Evolutionary conservation across 1,139 yeast species (phyloP), one percentile per base, ranked within the genome.

Genomic region (Pichia sp.): DNA sequence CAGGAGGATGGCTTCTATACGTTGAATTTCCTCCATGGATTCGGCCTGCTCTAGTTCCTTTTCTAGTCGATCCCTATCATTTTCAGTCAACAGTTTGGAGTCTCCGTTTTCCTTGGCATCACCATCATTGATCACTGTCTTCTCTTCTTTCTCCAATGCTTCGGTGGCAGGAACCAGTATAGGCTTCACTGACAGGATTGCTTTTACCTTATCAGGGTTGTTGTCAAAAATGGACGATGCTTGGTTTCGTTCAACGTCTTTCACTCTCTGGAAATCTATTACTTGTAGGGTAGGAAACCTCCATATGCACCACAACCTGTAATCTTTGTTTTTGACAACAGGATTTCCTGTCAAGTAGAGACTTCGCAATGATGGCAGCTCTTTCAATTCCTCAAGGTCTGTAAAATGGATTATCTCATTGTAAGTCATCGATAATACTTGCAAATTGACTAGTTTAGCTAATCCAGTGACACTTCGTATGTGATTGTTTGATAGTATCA

Each of bases 11-110:
- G 73, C 72, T 67, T 89, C 96, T 31, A 90, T 79, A 52, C 81
- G 72, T 59, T 85, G 89, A 13, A 90, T 85, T 61, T 90, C 97
- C 13, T 79, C 87, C 57, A 90, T 68, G 53, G 85, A 82, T 5
- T 81, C 76, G 0, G 97, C 95, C 40, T 70, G 72, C 53, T 77
- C 77, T 54, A 90, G 72, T 57, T 81, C 78, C 49, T 73, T 68
- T 60, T 84, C 75, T 50, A 90, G 69, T 52, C 71, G 71, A 15
- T 70, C 69, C 58, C 76, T 78, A 52, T 85, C 90, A 13, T 77
- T 81, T 1, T 74, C 77, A 1, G 84, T 74, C 61, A 88, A 72
- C 57, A 76, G 79, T n/a, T 15, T 38, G 8, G 51, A 57, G 7
- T 47, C 47, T 5, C 54, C 51, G 11, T 11, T 29, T n/a, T 44